These are phyloP conservation scores for Smittium culicis DNA, from an alignment of 371 early-diverging fungal species.

Conservation along the genomic window DNA sequence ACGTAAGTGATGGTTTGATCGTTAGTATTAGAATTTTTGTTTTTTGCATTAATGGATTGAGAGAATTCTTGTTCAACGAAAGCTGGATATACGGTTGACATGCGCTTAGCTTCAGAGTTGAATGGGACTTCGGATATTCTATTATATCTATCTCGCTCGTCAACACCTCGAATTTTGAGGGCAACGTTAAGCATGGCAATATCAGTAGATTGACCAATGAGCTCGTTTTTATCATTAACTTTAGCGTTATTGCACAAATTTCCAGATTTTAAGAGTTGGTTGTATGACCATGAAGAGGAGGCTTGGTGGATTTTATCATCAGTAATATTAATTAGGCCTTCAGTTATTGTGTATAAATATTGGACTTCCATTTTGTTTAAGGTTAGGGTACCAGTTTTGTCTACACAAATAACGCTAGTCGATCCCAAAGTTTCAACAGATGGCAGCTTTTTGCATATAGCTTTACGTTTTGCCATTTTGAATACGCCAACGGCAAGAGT, in stretches of 20 bases:
- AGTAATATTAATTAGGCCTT: conserved; percentile 24
- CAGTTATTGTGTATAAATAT: conserved; percentile 35
- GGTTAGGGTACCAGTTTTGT: conserved; percentile 92
- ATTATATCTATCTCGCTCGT: conserved; percentile 17
- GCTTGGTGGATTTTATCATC: conserved; percentile 13
- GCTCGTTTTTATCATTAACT: conserved; percentile 29
- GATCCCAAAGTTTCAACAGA: conserved; percentile 83
- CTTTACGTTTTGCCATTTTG: conserved; percentile 64
- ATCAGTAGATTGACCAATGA: conserved; percentile 43
- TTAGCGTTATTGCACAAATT: conserved; percentile 32
- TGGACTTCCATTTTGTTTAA: conserved; percentile 89
- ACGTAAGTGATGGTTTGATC: conserved; percentile 45
- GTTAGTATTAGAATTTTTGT: conserved; percentile 9
- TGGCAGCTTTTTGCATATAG: conserved; percentile 76
- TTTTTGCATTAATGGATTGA: too few species aligned
- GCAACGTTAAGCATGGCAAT: conserved; percentile 32
- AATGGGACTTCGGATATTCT: conserved; percentile 73
- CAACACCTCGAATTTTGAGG: conserved; percentile 20
- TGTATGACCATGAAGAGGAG: conserved; percentile 22
- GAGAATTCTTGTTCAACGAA: conserved; percentile 13
- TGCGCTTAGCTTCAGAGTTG: conserved; percentile 79
- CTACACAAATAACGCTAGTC: conserved; percentile 75
- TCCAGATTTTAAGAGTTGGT: conserved; percentile 27
- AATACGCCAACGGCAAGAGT: conserved; percentile 80
- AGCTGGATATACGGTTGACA: conserved; percentile 37